phyloP scores from a whole-genome alignment of 371 early-diverging fungal genomes.

The Actinomortierella ambigua region DNA sequence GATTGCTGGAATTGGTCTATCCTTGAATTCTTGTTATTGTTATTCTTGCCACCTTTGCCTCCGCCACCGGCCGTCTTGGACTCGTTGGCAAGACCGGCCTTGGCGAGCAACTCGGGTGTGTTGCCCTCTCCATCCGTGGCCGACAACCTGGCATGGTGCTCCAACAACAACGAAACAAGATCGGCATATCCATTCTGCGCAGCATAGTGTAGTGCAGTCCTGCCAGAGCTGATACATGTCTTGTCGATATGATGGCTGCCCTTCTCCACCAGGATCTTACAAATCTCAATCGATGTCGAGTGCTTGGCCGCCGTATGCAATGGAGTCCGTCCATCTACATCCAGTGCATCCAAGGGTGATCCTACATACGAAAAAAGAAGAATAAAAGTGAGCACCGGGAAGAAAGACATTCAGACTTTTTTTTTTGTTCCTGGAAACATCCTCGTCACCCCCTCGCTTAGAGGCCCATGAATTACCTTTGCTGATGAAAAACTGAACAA shows the following conservation, averaged over 20 bases:
- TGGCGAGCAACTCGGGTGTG: conserved; percentile 44
- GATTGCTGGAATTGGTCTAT: conserved; percentile 14
- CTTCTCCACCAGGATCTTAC: conserved; percentile 35
- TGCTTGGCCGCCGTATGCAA: conserved; percentile 45
- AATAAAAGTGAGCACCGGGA: background rate
- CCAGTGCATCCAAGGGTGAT: conserved; percentile 42
- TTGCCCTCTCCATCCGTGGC: conserved; percentile 38
- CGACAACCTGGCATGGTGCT: conserved; percentile 43
- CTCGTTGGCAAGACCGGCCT: conserved; percentile 26
- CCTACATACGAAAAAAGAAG: conserved; percentile 4
- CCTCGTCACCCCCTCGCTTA: too few relatives aligned
- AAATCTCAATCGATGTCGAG: conserved; percentile 33
- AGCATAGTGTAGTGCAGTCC: conserved; percentile 39
- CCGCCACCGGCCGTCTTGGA: conserved; percentile 17
- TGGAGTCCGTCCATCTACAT: conserved; percentile 38
- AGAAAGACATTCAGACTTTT: background rate
- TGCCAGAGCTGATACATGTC: conserved; percentile 37
- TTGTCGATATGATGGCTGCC: conserved; percentile 36
- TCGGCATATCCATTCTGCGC: conserved; percentile 43
- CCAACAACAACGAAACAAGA: conserved; percentile 30
- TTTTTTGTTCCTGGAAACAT: background rate
- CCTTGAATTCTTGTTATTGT: conserved; percentile 24
- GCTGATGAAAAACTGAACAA: conserved; percentile 48
- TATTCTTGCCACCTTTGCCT: background rate
- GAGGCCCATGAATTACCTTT: conserved; percentile 14